phyloP scores from a whole-genome alignment of 1,284 basidiomycete genomes.

The Taiwanofungus camphoratus region DNA sequence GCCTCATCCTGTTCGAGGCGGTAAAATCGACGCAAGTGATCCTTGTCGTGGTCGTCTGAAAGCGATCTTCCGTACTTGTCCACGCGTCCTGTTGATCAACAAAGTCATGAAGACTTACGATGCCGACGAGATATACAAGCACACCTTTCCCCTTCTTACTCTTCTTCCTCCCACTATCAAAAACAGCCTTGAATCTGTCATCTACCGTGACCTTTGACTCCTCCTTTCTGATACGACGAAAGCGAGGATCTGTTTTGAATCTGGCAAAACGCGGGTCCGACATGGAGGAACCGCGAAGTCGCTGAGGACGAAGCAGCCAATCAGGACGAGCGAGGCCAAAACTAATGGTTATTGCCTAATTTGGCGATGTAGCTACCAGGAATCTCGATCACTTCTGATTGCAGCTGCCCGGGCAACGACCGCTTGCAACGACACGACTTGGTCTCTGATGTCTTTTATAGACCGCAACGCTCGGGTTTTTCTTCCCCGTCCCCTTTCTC shows the following conservation, averaged over 20 bases:
- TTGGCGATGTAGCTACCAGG: too few species aligned
- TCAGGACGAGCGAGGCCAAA: slow-evolving; percentile 15
- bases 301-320: slow-evolving; percentile 14
- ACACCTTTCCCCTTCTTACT: slow-evolving; percentile 39
- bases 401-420: too few species aligned
- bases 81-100: slow-evolving; percentile 46
- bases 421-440: too few species aligned
- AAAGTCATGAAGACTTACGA: background rate
- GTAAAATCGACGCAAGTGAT: slow-evolving; percentile 82
- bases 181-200: slow-evolving; percentile 87
- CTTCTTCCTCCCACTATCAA: slow-evolving; percentile 46
- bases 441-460: too few species aligned
- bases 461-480: slow-evolving; percentile 16
- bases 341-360: slow-evolving; percentile 5
- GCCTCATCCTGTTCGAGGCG: slow-evolving; percentile 50
- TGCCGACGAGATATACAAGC: slow-evolving; percentile 8
- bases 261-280: slow-evolving; percentile 84
- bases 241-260: slow-evolving; percentile 89
- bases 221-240: slow-evolving; percentile 79
- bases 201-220: slow-evolving; percentile 85
- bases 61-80: slow-evolving; percentile 91
- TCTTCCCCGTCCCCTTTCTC: slow-evolving; percentile 29
- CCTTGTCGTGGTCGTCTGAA: slow-evolving; percentile 62
- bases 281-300: slow-evolving; percentile 35
- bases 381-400: too few species aligned